Base-by-base conservation (phyloP, 2,329 filamentous ascomycete species). In the Aspergillus pseudoterreus region DNA sequence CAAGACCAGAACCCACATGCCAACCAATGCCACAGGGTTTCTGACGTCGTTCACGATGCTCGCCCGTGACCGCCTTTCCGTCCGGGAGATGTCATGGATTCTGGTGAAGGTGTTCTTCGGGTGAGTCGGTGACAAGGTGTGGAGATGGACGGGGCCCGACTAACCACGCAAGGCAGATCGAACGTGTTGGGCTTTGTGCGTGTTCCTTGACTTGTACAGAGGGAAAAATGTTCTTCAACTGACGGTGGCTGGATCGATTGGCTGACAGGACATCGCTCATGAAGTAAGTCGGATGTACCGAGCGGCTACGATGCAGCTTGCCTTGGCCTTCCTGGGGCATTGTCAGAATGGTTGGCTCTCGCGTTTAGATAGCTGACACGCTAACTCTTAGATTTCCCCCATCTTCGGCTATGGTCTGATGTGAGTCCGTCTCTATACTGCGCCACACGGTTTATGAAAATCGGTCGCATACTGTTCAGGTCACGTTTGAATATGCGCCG, bases 1-100 rank as follows among this genome's bases (percentile, higher is more conserved):
- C 17, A 9, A 22, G 36, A 51, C 12, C 19, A 15, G 45, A 45
- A 33, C 45, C 53, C 49, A 22, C 47, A 56, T 43, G 30, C 39
- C 41, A 45, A 51, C 51, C 19, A 47, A 27, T 48, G 27, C 12
- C 30, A 35, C 56, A 82, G 83, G 91, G 43, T 96, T 96, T 70
- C 74, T 96, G 32, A 95, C 92, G 0, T 96, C 90, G 3, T 84
- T 84, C 57, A 80, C 79, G 4, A 75, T 84, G 64, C 74, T 85
- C 41, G 82, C 81, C 35, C 74, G 82, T 56, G 81, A 81, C 58
- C 74, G 76, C 53, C 78, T 82, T 63, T 80, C 75, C 27, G 72
- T 79, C 32, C 68, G 72, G 43, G 69, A 83, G 57, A 83, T 84
- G 78, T 80, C 80, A 42, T 83, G 80, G 76, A 76, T 82, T 36